Evolutionary conservation across 192 early-diverging fungal species (phyloP).

Genomic region (Umbelopsis sp.): DNA sequence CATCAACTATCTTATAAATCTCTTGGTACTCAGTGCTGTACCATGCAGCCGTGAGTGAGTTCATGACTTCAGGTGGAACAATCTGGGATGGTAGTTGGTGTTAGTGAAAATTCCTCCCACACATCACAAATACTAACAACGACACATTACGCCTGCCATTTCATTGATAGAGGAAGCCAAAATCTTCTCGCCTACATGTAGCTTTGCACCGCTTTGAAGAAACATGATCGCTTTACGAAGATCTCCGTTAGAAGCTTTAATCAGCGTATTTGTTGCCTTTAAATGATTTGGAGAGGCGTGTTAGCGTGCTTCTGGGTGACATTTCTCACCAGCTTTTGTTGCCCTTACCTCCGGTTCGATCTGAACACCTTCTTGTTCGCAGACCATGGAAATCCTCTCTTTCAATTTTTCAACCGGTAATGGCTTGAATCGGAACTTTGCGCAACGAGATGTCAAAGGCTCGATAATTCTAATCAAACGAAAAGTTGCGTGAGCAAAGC

Average conservation of each 20-base stretch:
- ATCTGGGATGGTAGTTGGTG: constrained; percentile 36
- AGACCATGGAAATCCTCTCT: constrained; percentile 67
- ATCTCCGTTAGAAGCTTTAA: constrained; percentile 84
- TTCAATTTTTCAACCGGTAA: constrained; percentile 64
- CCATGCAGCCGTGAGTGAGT: constrained; percentile 61
- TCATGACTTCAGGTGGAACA: constrained; percentile 67
- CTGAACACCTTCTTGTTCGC: constrained; percentile 64
- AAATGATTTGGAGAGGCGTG: neutral
- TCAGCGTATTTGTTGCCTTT: constrained; percentile 65
- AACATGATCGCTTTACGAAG: constrained; percentile 90
- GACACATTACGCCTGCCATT: constrained; percentile 72
- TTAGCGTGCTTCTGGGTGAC: neutral
- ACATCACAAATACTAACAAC: neutral
- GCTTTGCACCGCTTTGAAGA: constrained; percentile 79
- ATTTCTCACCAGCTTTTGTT: constrained; percentile 7
- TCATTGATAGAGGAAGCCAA: constrained; percentile 63
- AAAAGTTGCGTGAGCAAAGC: neutral
- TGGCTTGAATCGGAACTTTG: constrained; percentile 94
- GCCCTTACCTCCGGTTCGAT: constrained; percentile 49
- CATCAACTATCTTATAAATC: constrained; percentile 55
- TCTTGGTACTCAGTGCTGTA: constrained; percentile 41
- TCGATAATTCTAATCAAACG: constrained; percentile 77
- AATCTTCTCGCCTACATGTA: constrained; percentile 55
- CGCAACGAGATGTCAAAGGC: constrained; percentile 89
- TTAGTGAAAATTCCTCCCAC: neutral